A percentile compares a stretch with the other conserved stretches of the same genome.
Conservation (phyloP, 305 asterid species). For the Euphrasia arctica region DNA sequence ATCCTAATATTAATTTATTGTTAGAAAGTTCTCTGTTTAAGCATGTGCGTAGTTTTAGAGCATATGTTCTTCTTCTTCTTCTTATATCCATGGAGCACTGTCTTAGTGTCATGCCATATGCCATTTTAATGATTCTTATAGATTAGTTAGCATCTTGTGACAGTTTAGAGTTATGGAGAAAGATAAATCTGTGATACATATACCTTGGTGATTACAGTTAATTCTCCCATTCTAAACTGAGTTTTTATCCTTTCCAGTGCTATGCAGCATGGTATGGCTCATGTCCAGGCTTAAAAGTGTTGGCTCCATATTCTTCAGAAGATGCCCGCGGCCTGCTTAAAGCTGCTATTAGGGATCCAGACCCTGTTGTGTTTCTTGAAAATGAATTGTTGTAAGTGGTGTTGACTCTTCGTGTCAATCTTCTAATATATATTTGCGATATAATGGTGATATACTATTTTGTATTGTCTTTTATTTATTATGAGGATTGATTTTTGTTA, state of each 20-base stretch:
- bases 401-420: neutral
- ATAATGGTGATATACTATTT: neutral
- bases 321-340: slow-evolving; percentile 97
- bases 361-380: slow-evolving; percentile 94
- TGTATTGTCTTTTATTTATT: slow-evolving; percentile 4
- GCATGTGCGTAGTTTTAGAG: slow-evolving; percentile 6
- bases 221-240: slow-evolving; percentile 10
- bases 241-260: slow-evolving; percentile 53
- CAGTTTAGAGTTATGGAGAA: too few species aligned
- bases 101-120: too few species aligned
- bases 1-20: slow-evolving; percentile 3
- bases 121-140: too few species aligned
- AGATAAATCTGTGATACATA: neutral
- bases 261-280: slow-evolving; percentile 92
- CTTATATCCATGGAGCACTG: too few species aligned
- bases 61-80: neutral
- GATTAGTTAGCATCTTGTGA: too few species aligned
- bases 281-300: slow-evolving; percentile 84
- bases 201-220: neutral
- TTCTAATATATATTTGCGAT: neutral
- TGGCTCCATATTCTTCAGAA: slow-evolving; percentile 85
- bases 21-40: neutral
- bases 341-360: slow-evolving; percentile 99
- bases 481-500: slow-evolving; percentile 16
- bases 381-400: slow-evolving; percentile 78